Base-by-base conservation (phyloP, 225 moss, liverwort and hornwort species). In the Sphagnum contortum region DNA sequence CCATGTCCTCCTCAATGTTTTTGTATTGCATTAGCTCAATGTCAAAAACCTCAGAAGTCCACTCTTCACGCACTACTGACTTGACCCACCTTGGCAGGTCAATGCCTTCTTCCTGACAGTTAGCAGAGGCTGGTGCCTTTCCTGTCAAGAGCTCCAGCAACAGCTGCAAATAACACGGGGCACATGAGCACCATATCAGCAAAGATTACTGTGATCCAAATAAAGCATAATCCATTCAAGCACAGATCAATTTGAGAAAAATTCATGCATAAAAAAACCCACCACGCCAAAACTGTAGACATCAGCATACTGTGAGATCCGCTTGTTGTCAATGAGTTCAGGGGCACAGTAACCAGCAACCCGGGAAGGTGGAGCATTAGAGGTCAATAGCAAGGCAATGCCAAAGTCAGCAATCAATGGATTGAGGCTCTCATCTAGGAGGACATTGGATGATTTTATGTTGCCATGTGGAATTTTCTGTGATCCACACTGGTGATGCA, bases 241-340 rank as follows among this genome's bases (percentile, higher is more conserved):
- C 10, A 53, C 6, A 53, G 53, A 53, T 6, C 10, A 58, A 44
- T 58, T 58, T 5, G 29, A 58, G 4, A 58, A 58, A 13, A 4
- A 44, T 29, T 29, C 29, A 29, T 6, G 5, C 10, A 9, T 3
- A 61, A 8, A 61, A 45, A 47, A 44, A 51, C 75, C 64, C 69
- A 88, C 80, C 64, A 88, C 90, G 11, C 87, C 85, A 51, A 83
- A 88, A 66, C 88, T 91, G 71, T 91, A 91, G 64, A 91, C 83
- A 59, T 88, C 85, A 7, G 85, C 81, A 57, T 75, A 68, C 64
- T 91, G 90, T 1, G 90, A 88, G 55, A 83, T 75, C 44, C 77
- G 70, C 70, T 88, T 90, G 50, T 85, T 77, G 71, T 77, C 76
- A 5, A 67, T 71, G 48, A 81, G 77, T 77, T 88, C 81, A 49